A percentile compares a stretch with the other conserved stretches of the same genome.
Evolutionary conservation across 768 basidiomycete species (phyloP).

Genomic region (Hypholoma sublateritium): DNA sequence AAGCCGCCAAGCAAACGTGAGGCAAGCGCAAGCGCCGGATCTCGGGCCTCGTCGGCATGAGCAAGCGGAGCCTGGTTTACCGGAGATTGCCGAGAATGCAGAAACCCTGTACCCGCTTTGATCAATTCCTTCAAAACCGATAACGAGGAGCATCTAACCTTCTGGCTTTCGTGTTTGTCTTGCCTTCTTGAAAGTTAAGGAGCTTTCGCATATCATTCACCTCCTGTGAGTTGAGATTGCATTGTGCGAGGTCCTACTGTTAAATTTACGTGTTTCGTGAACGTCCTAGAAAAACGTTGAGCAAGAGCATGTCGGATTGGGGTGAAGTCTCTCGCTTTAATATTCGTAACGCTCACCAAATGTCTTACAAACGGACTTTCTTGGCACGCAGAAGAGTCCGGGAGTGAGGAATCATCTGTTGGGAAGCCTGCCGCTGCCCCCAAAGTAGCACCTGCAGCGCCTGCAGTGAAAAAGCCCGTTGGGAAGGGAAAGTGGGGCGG

Average conservation of each 20-base stretch:
- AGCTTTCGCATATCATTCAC: too few species aligned
- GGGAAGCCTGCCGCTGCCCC: constrained; percentile 20
- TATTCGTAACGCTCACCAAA: constrained; percentile 4
- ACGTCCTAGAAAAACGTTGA: too few species aligned
- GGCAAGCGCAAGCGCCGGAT: not conserved
- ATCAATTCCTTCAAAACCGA: constrained; percentile 15
- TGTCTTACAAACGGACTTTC: constrained; percentile 8
- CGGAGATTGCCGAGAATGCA: constrained; percentile 21
- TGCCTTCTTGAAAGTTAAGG: not conserved
- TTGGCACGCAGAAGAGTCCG: constrained; percentile 34
- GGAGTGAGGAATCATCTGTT: constrained; percentile 33
- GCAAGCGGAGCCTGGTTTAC: constrained; percentile 9
- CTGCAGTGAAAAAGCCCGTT: constrained; percentile 19
- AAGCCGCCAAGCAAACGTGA: too few species aligned
- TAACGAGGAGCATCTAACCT: constrained; percentile 8
- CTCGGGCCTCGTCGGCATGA: not conserved
- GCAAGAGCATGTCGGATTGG: constrained; percentile 19
- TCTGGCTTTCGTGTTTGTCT: constrained; percentile 10
- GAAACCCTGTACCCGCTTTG: constrained; percentile 26
- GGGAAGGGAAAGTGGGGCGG: constrained; percentile 79
- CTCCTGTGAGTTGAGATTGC: too few species aligned
- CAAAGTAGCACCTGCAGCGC: constrained; percentile 20
- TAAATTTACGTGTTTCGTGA: too few species aligned
- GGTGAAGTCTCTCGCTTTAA: constrained; percentile 15
- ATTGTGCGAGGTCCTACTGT: too few species aligned